Evolutionary conservation across 192 early-diverging fungal genomes (phyloP).

Genomic region (Coemansia biformis): DNA sequence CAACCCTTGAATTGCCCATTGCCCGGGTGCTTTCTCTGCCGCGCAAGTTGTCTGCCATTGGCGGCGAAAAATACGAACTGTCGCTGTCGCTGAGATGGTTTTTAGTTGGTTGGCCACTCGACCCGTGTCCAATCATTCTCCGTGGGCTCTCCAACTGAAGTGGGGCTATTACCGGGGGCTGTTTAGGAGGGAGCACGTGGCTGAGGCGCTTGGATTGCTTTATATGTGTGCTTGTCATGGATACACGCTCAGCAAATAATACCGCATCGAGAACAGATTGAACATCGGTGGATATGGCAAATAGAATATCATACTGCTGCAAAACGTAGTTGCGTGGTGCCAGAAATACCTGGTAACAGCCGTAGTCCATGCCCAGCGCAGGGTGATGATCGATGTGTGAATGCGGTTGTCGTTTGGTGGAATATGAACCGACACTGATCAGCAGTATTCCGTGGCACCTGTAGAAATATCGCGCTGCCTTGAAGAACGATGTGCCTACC

Average conservation of each 20-base stretch:
- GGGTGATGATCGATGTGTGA: slow-evolving; percentile 25
- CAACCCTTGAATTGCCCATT: too few species aligned
- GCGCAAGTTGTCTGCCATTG: slow-evolving; percentile 10
- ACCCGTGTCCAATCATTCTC: slow-evolving; percentile 6
- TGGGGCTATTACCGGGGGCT: too few species aligned
- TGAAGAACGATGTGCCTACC: slow-evolving; percentile 39
- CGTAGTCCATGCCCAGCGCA: slow-evolving; percentile 1
- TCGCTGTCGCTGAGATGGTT: slow-evolving; percentile 45
- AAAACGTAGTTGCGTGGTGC: slow-evolving; percentile 37
- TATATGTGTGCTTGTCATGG: slow-evolving; percentile 21
- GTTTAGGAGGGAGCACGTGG: not conserved
- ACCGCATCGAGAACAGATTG: slow-evolving; percentile 35
- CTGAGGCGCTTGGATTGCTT: too few species aligned
- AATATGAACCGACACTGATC: slow-evolving; percentile 43
- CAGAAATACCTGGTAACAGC: slow-evolving; percentile 39
- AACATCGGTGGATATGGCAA: slow-evolving; percentile 42
- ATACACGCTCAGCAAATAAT: slow-evolving; percentile 33
- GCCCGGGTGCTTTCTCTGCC: slow-evolving; percentile 37
- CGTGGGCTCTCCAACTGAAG: slow-evolving; percentile 26
- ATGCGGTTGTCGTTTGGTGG: slow-evolving; percentile 8
- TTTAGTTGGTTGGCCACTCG: not conserved
- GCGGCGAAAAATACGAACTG: slow-evolving; percentile 39
- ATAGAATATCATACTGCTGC: slow-evolving; percentile 42
- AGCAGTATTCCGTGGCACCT: slow-evolving; percentile 39
- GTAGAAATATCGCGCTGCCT: slow-evolving; percentile 44